These are phyloP conservation scores for Suillus bovinus DNA, from an alignment of 768 basidiomycete species.

Conservation along the genomic window DNA sequence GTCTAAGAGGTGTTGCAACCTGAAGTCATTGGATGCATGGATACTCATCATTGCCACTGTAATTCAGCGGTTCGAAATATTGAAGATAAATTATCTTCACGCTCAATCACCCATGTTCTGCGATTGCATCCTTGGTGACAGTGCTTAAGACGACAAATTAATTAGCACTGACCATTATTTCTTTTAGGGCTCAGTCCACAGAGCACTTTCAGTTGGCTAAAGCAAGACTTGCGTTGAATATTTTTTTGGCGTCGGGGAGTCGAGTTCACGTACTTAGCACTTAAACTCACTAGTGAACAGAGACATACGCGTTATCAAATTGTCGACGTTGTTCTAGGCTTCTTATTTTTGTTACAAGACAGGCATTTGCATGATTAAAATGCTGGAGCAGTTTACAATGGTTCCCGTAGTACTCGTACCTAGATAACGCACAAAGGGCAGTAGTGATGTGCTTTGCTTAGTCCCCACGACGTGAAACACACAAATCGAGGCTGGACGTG, in stretches of 20 bases:
- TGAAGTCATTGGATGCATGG: no score
- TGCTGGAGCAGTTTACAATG: neutral
- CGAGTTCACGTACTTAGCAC: neutral
- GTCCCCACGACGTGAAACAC: neutral
- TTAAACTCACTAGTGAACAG: no score
- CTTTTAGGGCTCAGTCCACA: no score
- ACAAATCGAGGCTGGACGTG: neutral
- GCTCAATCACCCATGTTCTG: no score
- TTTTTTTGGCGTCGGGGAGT: neutral
- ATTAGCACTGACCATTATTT: no score
- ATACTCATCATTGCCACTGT: no score
- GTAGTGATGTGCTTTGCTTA: neutral
- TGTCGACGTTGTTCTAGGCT: neutral
- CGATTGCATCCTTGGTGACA: neutral
- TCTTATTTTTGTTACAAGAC: neutral
- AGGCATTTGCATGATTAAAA: neutral
- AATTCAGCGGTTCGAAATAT: no score
- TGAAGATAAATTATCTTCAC: no score
- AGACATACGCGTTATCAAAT: neutral
- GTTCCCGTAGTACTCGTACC: neutral
- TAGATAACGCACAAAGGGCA: neutral
- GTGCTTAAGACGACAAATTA: neutral
- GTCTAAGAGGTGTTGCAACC: no score
- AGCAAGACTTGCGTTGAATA: neutral
- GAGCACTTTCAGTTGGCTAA: no score